These are phyloP conservation scores for Rhododendron ovatum DNA, from an alignment of 148 eudicot species.

Conservation along the genomic window DNA sequence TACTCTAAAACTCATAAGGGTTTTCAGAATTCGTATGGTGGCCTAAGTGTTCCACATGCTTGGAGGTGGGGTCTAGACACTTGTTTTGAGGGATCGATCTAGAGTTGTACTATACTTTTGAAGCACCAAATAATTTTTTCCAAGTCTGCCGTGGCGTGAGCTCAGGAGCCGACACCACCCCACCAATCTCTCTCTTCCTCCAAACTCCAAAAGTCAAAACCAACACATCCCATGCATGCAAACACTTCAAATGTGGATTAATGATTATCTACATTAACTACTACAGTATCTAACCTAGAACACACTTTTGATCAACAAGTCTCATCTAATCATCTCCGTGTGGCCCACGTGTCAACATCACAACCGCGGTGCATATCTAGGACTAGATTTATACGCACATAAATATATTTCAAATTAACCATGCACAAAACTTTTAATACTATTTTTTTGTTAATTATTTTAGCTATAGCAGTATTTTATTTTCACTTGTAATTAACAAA, in stretches of 20 bases:
- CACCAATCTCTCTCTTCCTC: slow-evolving; percentile 4
- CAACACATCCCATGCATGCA: slow-evolving; percentile 15
- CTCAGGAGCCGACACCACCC: neutral
- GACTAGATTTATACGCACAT: neutral
- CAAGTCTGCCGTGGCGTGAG: neutral
- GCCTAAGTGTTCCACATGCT: too few species aligned
- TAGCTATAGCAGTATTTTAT: neutral
- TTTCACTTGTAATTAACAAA: neutral
- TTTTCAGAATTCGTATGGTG: too few species aligned
- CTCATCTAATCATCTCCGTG: slow-evolving; percentile 9
- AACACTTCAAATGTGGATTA: neutral
- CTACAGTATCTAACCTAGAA: slow-evolving; percentile 11
- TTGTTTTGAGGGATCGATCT: too few species aligned
- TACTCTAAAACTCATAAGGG: too few species aligned
- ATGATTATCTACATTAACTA: slow-evolving; percentile 1
- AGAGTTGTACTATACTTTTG: too few species aligned
- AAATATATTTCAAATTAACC: neutral
- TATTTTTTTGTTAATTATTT: neutral
- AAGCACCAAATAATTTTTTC: neutral
- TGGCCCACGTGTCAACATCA: slow-evolving; percentile 31
- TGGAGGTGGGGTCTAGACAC: too few species aligned
- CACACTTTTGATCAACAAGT: slow-evolving; percentile 9
- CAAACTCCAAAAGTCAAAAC: slow-evolving; percentile 10
- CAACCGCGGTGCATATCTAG: slow-evolving; percentile 20
- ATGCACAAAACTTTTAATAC: neutral